A percentile compares a stretch with the other conserved stretches of the same genome.
These are phyloP conservation scores for Fomitopsis serialis DNA, from an alignment of 768 basidiomycete species.

Conservation along the genomic window DNA sequence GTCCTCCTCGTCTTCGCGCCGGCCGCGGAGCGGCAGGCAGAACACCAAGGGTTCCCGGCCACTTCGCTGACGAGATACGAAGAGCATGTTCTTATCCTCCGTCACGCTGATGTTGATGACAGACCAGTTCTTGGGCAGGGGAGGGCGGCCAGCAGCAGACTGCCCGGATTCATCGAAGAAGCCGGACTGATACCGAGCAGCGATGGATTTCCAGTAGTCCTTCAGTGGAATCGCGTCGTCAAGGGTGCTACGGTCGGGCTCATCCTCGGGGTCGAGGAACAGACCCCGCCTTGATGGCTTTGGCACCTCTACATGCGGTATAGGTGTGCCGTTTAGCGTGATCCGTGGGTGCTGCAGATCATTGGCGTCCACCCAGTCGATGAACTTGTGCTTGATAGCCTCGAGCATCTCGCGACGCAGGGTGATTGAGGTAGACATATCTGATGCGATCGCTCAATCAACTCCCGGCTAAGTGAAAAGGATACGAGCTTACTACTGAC, in stretches of 20 bases:
- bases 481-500: slow-evolving; percentile 25
- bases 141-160: slow-evolving; percentile 34
- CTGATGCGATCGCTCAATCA: slow-evolving; percentile 32
- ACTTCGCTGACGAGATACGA: slow-evolving; percentile 74
- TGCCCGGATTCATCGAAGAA: slow-evolving; percentile 35
- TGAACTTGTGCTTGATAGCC: slow-evolving; percentile 68
- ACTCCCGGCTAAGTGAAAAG: neutral
- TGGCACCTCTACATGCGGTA: slow-evolving; percentile 20
- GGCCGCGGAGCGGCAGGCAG: slow-evolving; percentile 81
- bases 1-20: slow-evolving; percentile 69
- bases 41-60: slow-evolving; percentile 68
- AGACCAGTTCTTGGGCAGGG: slow-evolving; percentile 75
- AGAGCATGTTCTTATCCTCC: slow-evolving; percentile 76
- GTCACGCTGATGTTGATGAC: slow-evolving; percentile 80
- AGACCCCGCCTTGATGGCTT: slow-evolving; percentile 7
- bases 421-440: slow-evolving; percentile 70
- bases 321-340: slow-evolving; percentile 36
- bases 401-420: slow-evolving; percentile 85
- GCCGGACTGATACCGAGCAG: slow-evolving; percentile 43
- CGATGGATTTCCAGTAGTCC: slow-evolving; percentile 59
- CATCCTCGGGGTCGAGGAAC: slow-evolving; percentile 25
- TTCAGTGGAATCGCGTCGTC: slow-evolving; percentile 26
- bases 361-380: slow-evolving; percentile 36
- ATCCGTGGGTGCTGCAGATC: slow-evolving; percentile 75
- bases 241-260: slow-evolving; percentile 5